Conservation (phyloP, 371 early-diverging fungal species). For the Saksenaea oblongispora region DNA sequence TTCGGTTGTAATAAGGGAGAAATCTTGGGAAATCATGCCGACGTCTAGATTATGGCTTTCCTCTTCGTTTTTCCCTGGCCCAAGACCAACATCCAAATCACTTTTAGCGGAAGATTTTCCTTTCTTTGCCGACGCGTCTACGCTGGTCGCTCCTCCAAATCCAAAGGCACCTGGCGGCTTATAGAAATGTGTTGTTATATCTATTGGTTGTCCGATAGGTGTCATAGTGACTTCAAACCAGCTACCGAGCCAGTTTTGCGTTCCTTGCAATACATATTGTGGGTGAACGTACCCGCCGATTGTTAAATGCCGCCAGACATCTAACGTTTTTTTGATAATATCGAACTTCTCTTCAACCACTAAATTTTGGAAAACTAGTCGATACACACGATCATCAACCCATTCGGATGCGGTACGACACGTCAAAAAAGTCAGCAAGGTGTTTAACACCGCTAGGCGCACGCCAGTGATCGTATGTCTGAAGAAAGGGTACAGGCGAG, state of each 20-base stretch:
- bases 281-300: constrained; percentile 37
- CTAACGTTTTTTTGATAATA: constrained; percentile 64
- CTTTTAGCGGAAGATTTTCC: constrained; percentile 15
- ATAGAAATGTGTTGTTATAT: constrained; percentile 62
- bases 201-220: constrained; percentile 81
- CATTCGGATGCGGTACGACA: constrained; percentile 67
- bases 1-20: constrained; percentile 76
- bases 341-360: constrained; percentile 82
- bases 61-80: constrained; percentile 11
- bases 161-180: constrained; percentile 57
- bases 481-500: constrained; percentile 90
- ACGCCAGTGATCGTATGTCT: constrained; percentile 91
- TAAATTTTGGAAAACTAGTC: constrained; percentile 88
- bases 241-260: constrained; percentile 49
- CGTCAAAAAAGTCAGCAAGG: constrained; percentile 76
- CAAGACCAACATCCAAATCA: background rate
- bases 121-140: constrained; percentile 17
- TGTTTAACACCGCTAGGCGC: constrained; percentile 82
- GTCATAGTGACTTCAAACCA: constrained; percentile 67
- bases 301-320: constrained; percentile 72
- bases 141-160: constrained; percentile 27
- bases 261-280: constrained; percentile 37
- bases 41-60: constrained; percentile 76
- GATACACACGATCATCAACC: constrained; percentile 76
- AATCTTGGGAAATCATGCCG: constrained; percentile 91